Conservation (phyloP, 805 yeast species). For the Metschnikowia matae region DNA sequence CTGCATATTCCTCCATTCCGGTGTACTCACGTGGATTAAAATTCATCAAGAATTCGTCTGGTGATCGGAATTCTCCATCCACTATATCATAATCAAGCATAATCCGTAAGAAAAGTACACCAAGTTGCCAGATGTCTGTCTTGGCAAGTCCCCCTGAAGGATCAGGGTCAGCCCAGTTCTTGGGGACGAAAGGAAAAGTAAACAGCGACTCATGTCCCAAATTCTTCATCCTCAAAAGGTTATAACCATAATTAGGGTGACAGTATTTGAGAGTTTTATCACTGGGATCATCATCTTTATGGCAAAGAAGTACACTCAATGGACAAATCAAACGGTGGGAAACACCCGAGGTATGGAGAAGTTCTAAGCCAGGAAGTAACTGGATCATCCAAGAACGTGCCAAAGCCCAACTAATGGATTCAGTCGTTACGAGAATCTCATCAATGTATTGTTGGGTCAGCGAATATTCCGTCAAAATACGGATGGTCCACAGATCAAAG, state of each 20-base stretch:
- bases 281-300: constrained; percentile 28
- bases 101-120: constrained; percentile 56
- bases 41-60: constrained; percentile 33
- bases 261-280: constrained; percentile 56
- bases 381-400: constrained; percentile 90
- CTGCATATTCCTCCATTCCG: constrained; percentile 64
- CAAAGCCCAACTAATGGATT: constrained; percentile 61
- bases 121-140: constrained; percentile 93
- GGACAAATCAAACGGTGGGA: constrained; percentile 67
- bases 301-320: constrained; percentile 42
- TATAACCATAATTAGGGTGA: constrained; percentile 49
- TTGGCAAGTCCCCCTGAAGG: constrained; percentile 49
- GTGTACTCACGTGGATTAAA: constrained; percentile 34
- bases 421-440: constrained; percentile 64
- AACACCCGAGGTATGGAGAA: constrained; percentile 79
- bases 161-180: constrained; percentile 81
- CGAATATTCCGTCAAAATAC: constrained; percentile 63
- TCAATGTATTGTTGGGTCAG: constrained; percentile 51
- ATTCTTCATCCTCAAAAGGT: constrained; percentile 24
- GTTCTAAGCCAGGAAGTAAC: constrained; percentile 78
- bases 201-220: constrained; percentile 4
- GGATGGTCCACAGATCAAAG: constrained; percentile 54
- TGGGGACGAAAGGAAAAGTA: constrained; percentile 20
- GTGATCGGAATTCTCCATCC: constrained; percentile 52
- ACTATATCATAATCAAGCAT: constrained; percentile 52